Conservation (phyloP, 2,329 filamentous ascomycete genomes). For the Waltergamsia citrina region DNA sequence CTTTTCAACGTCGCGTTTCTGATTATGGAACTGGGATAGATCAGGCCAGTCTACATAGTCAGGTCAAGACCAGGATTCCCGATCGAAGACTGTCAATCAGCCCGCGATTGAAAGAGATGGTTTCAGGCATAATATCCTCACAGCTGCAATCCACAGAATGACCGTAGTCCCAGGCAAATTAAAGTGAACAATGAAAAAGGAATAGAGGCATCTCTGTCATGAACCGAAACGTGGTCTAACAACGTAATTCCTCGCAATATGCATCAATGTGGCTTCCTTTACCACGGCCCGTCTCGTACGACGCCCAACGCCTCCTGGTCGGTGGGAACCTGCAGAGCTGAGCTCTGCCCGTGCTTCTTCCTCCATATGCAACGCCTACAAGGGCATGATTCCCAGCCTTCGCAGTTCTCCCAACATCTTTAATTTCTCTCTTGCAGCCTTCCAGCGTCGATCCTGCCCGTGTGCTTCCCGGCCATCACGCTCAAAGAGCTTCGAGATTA, state of each 20-base stretch:
- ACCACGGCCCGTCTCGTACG: slow-evolving; percentile 8
- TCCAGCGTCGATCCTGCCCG: slow-evolving; percentile 1
- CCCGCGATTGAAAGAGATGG: too few species aligned
- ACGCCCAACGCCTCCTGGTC: slow-evolving; percentile 8
- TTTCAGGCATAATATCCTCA: too few species aligned
- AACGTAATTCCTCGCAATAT: slow-evolving; percentile 25
- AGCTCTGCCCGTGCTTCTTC: not conserved
- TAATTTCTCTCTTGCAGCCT: not conserved
- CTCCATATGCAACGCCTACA: slow-evolving; percentile 1
- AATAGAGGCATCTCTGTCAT: slow-evolving; percentile 41
- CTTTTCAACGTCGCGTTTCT: too few species aligned
- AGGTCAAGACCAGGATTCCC: too few species aligned
- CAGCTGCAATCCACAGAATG: slow-evolving; percentile 6
- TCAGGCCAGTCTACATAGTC: too few species aligned
- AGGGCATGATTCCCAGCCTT: slow-evolving; percentile 1
- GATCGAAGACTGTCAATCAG: too few species aligned
- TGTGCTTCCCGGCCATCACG: slow-evolving; percentile 1
- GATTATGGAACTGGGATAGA: too few species aligned
- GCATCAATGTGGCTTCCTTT: slow-evolving; percentile 21
- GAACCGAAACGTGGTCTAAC: slow-evolving; percentile 40
- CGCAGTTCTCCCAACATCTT: not conserved
- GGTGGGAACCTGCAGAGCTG: not conserved
- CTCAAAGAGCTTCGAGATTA: slow-evolving; percentile 14
- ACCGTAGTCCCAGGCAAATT: slow-evolving; percentile 9
- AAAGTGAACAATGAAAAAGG: slow-evolving; percentile 20